These are phyloP conservation scores for Tricholoma terreum DNA, from an alignment of 768 basidiomycete species.

Conservation along the genomic window DNA sequence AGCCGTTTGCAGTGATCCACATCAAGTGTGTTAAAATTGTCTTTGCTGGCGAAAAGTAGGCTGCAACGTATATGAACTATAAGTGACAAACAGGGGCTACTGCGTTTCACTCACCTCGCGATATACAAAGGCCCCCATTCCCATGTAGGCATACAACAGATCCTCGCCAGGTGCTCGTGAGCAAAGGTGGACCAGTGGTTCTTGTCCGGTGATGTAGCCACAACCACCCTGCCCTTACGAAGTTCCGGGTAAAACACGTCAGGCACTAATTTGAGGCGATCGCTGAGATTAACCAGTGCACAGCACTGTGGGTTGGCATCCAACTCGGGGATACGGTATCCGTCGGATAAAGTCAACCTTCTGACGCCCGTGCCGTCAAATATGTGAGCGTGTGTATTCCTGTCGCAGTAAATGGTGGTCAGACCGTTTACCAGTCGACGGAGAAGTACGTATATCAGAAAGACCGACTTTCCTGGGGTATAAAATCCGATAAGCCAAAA, in stretches of 20 bases:
- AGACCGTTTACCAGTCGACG: not conserved
- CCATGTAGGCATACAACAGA: not conserved
- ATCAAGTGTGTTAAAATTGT: too few relatives aligned
- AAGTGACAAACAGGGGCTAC: not conserved
- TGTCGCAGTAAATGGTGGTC: not conserved
- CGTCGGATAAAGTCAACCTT: not conserved
- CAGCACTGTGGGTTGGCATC: too few relatives aligned
- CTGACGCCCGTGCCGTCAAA: not conserved
- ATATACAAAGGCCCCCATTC: not conserved
- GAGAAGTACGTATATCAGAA: not conserved
- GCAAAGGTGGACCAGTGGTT: not conserved
- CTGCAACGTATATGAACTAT: not conserved
- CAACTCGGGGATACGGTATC: not conserved
- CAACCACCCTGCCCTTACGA: not conserved
- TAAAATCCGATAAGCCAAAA: not conserved
- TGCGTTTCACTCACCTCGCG: not conserved
- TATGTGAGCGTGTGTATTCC: not conserved
- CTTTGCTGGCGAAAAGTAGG: not conserved
- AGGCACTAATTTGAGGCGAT: too few relatives aligned
- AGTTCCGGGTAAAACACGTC: too few relatives aligned
- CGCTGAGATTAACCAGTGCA: too few relatives aligned
- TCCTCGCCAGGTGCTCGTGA: not conserved
- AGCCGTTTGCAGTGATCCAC: not conserved
- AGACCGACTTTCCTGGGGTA: not conserved
- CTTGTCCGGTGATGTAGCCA: not conserved